phyloP scores from a whole-genome alignment of 805 yeast genomes.

The Tetrapisispora pingtungensis region DNA sequence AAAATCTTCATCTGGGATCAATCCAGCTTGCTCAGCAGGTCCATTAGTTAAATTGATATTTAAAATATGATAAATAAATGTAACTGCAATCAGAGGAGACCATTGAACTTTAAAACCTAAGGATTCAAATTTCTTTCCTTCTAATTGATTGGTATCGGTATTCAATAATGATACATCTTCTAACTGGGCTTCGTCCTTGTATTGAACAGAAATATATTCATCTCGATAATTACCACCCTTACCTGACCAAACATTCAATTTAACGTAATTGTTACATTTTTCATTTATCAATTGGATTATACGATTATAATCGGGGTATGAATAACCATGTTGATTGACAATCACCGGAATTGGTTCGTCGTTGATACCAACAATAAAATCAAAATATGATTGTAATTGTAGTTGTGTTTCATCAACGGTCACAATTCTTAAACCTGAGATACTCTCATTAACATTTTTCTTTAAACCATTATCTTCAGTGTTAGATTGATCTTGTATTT shows the following conservation, averaged over 20 bases:
- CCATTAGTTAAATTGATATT: slow-evolving; percentile 55
- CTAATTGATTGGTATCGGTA: slow-evolving; percentile 10
- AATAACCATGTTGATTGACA: slow-evolving; percentile 27
- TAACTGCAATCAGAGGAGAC: slow-evolving; percentile 63
- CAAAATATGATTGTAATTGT: slow-evolving; percentile 79
- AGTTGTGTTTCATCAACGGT: slow-evolving; percentile 39
- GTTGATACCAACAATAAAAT: slow-evolving; percentile 71
- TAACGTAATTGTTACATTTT: slow-evolving; percentile 30
- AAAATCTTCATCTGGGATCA: slow-evolving; percentile 78
- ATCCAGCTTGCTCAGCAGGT: slow-evolving; percentile 77
- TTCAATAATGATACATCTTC: slow-evolving; percentile 27
- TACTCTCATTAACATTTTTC: slow-evolving; percentile 16
- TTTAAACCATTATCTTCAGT: background rate
- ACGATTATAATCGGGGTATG: slow-evolving; percentile 36
- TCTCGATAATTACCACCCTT: slow-evolving; percentile 60
- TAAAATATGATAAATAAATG: slow-evolving; percentile 80
- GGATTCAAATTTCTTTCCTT: slow-evolving; percentile 32
- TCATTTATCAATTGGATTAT: slow-evolving; percentile 20
- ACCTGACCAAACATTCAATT: slow-evolving; percentile 71
- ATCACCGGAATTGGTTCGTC: slow-evolving; percentile 47
- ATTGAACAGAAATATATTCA: slow-evolving; percentile 26
- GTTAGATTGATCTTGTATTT: slow-evolving; percentile 6
- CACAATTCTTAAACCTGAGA: slow-evolving; percentile 50
- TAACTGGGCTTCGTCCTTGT: slow-evolving; percentile 21
- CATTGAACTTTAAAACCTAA: slow-evolving; percentile 68